Percentiles rank a stretch among this genome's conserved stretches.
Evolutionary conservation across 2,329 filamentous ascomycete species (phyloP).

Genomic region (Fusarium aywerte): DNA sequence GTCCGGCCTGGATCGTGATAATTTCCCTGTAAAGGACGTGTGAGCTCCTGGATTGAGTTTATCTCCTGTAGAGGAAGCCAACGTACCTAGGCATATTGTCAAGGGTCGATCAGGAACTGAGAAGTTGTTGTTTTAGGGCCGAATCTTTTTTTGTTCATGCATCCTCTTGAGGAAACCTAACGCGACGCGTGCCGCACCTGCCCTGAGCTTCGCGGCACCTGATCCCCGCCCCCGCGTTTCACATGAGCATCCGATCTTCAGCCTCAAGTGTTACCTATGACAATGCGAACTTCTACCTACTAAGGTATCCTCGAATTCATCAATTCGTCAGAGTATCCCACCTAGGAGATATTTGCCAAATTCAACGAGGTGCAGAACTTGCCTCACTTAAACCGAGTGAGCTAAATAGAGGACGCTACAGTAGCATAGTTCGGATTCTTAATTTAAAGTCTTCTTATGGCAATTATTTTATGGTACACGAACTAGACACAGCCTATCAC

Average conservation of each 20-base stretch:
- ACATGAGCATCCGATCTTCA: constrained; percentile 9
- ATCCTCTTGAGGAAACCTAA: constrained; percentile 25
- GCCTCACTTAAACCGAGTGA: too few relatives aligned
- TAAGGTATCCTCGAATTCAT: too few relatives aligned
- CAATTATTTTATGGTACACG: neutral
- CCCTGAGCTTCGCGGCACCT: constrained; percentile 10
- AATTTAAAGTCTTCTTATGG: too few relatives aligned
- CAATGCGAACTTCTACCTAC: neutral
- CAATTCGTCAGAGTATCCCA: too few relatives aligned
- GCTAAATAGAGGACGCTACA: too few relatives aligned
- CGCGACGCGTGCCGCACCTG: constrained; percentile 40
- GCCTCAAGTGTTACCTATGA: neutral
- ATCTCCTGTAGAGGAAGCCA: neutral
- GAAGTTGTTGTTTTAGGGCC: constrained; percentile 31
- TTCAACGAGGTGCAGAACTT: too few relatives aligned
- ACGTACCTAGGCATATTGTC: constrained; percentile 45
- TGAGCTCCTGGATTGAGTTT: constrained; percentile 10
- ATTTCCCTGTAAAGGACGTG: constrained; percentile 77
- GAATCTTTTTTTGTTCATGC: constrained; percentile 23
- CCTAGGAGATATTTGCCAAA: too few relatives aligned
- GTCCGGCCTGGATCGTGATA: constrained; percentile 98
- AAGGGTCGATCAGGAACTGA: constrained; percentile 11
- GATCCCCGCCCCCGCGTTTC: constrained; percentile 39
- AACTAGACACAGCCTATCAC: constrained; percentile 3
- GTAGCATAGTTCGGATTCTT: neutral